Base-by-base conservation (phyloP, 164 flowering plant species). In the Chloranthus sessilifolius region DNA sequence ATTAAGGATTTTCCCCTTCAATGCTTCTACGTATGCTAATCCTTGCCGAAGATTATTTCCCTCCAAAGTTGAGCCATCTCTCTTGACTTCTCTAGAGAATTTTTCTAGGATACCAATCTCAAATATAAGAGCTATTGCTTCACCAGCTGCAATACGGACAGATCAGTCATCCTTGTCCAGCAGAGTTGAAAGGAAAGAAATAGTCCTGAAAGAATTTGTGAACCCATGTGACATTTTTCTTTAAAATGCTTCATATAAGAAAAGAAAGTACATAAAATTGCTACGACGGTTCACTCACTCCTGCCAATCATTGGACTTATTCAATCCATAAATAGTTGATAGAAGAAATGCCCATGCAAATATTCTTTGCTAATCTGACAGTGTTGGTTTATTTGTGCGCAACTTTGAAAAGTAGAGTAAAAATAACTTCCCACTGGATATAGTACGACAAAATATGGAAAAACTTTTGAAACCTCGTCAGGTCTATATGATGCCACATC, bases 281-380 rank as follows among this genome's bases (percentile, higher is more conserved):
- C 44, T 27, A 7, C 5, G 25, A 56, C 24, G 30, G 3, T n/a
- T n/a, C 39, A 71, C 95, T 75, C 49, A 92, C 99, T 72, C 85
- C 58, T 72, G 85, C 91, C 88, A 86, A 53, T 52, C 44, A 65
- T 75, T 82, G 10, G 85, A 66, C 58, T 72, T 68, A 24, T 55
- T 74, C 76, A 74, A 60, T 24, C 69, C 66, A 61, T 69, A 74
- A 66, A 81, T 56, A 38, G 80, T 76, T 21, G 95, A 71, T 23
- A 88, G 75, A 47, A 92, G 88, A 68, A 88, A 88, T 24, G 95
- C 60, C 96, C 99, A 88, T 52, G 96, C 78, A 64, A 95, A 85
- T 43, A 86, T 78, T 26, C 1, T 82, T 72, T 34, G 83, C 56
- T 44, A 76, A 56, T 20, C 79, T 57, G 41, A 72, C 61, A 1